Evolutionary conservation across 768 basidiomycete genomes (phyloP).

Genomic region (Mycena capillaripes): DNA sequence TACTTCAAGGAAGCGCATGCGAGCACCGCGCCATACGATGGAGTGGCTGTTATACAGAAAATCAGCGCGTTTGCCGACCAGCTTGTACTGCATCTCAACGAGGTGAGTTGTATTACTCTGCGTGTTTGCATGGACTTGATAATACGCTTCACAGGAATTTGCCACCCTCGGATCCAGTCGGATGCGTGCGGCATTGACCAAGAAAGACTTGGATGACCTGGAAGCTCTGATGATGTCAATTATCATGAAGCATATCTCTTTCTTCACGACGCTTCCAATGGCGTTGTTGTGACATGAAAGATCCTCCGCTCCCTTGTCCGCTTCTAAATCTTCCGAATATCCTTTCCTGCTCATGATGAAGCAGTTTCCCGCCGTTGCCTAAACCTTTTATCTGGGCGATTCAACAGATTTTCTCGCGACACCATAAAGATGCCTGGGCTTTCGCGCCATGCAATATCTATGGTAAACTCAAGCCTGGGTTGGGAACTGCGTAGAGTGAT

Average conservation of each 20-base stretch:
- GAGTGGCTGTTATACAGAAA: constrained; percentile 35
- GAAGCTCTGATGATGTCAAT: constrained; percentile 37
- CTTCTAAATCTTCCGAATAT: neutral
- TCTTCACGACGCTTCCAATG: constrained; percentile 42
- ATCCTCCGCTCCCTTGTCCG: constrained; percentile 40
- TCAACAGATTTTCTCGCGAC: constrained; percentile 41
- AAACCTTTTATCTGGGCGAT: constrained; percentile 39
- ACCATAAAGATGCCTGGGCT: constrained; percentile 45
- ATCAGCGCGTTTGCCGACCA: constrained; percentile 44
- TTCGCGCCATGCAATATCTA: constrained; percentile 46
- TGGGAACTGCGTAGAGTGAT: too few relatives aligned
- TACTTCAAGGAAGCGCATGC: constrained; percentile 70
- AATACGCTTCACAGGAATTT: constrained; percentile 41
- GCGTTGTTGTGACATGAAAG: constrained; percentile 40
- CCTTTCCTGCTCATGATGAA: neutral
- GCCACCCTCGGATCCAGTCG: constrained; percentile 41
- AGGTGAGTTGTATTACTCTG: constrained; percentile 32
- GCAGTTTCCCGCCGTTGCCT: constrained; percentile 46
- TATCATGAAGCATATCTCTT: constrained; percentile 37
- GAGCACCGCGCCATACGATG: constrained; percentile 69
- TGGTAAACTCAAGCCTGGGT: constrained; percentile 37
- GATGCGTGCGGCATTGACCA: constrained; percentile 42
- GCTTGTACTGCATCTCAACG: constrained; percentile 44
- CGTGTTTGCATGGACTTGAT: too few relatives aligned
- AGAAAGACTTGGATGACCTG: constrained; percentile 42